These are phyloP conservation scores for Glomus cerebriforme DNA, from an alignment of 192 early-diverging fungal species.

Conservation along the genomic window DNA sequence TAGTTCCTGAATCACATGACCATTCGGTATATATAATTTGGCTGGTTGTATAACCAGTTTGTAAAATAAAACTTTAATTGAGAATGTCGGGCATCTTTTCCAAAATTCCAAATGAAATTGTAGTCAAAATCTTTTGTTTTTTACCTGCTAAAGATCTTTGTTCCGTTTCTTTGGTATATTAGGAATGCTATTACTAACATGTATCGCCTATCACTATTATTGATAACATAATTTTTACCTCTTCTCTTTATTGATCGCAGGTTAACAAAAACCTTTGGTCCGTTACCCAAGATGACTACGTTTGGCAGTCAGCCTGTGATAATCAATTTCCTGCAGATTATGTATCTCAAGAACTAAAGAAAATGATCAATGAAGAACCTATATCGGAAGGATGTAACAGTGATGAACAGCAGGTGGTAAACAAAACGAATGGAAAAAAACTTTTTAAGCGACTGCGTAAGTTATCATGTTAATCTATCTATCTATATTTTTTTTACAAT, in stretches of 20 bases:
- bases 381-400: not conserved
- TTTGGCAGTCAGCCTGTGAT: not conserved
- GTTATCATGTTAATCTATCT: not conserved
- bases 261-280: constrained; percentile 4
- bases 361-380: not conserved
- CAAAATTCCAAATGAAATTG: not conserved
- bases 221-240: not conserved
- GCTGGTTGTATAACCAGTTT: no score
- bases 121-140: not conserved
- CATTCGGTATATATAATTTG: no score
- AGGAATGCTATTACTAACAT: not conserved
- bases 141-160: not conserved
- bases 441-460: not conserved
- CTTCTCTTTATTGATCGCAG: not conserved
- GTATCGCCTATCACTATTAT: not conserved
- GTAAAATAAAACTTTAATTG: no score
- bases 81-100: not conserved
- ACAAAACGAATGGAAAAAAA: no score
- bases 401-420: not conserved
- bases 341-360: not conserved
- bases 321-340: not conserved
- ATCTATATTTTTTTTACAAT: not conserved
- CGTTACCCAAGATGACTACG: not conserved
- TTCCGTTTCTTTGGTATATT: constrained; percentile 9
- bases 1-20: no score